These are phyloP conservation scores for Amanita phalloides DNA, from an alignment of 768 basidiomycete genomes.

Conservation along the genomic window DNA sequence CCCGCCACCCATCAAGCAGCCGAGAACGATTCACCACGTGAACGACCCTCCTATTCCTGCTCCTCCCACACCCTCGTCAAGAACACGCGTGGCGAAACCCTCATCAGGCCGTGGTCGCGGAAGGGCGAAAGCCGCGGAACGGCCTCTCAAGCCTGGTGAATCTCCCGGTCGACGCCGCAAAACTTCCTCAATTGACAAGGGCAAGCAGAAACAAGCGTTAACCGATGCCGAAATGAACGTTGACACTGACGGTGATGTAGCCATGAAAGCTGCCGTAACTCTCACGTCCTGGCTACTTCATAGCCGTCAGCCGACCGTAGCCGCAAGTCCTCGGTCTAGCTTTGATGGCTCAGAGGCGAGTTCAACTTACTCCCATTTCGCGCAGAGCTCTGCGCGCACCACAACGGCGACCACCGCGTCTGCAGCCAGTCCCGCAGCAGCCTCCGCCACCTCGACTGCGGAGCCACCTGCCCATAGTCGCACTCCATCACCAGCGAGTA, in stretches of 20 bases:
- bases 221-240: constrained; percentile 28
- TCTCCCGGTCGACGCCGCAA: constrained; percentile 35
- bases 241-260: constrained; percentile 47
- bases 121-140: constrained; percentile 17
- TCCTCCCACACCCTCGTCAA: constrained; percentile 35
- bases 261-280: constrained; percentile 78
- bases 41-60: constrained; percentile 56
- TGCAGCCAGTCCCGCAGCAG: constrained; percentile 27
- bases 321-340: constrained; percentile 58
- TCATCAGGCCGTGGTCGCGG: constrained; percentile 22
- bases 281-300: constrained; percentile 63
- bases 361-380: constrained; percentile 51
- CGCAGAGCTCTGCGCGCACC: constrained; percentile 56
- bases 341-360: constrained; percentile 59
- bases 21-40: constrained; percentile 71
- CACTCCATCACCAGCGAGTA: constrained; percentile 27
- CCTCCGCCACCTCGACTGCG: constrained; percentile 19
- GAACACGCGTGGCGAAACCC: constrained; percentile 26
- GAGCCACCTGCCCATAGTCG: constrained; percentile 23
- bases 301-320: constrained; percentile 46
- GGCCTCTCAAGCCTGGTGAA: constrained; percentile 19
- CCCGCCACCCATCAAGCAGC: constrained; percentile 65
- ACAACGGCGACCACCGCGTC: constrained; percentile 28
- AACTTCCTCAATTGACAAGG: constrained; percentile 29
- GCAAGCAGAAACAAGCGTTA: constrained; percentile 34